Evolutionary conservation across 2,329 filamentous ascomycete species (phyloP).

Genomic region (Triangularia setosa): DNA sequence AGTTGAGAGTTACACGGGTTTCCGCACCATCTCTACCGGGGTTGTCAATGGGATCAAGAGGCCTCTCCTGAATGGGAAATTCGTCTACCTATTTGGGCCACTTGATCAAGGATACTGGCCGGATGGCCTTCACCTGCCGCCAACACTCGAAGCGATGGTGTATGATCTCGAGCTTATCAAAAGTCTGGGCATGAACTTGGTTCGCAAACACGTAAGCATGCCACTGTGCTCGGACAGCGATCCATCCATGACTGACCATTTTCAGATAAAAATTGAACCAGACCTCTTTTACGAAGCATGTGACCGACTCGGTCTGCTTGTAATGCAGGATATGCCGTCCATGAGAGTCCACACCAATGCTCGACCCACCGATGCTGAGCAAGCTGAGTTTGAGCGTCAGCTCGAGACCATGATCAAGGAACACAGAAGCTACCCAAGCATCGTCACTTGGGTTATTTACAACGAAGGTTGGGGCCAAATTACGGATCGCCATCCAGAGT

Average conservation of each 20-base stretch:
- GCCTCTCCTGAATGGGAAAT: slow-evolving; percentile 64
- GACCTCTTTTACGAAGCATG: slow-evolving; percentile 66
- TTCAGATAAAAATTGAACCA: slow-evolving; percentile 61
- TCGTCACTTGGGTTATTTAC: slow-evolving; percentile 65
- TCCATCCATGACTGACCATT: neutral
- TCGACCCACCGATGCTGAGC: slow-evolving; percentile 45
- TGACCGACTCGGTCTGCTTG: slow-evolving; percentile 60
- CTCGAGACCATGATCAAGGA: slow-evolving; percentile 59
- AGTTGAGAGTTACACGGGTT: slow-evolving; percentile 64
- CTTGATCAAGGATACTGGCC: slow-evolving; percentile 71
- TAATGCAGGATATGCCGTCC: slow-evolving; percentile 71
- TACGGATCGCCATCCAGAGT: slow-evolving; percentile 50
- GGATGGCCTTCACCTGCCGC: slow-evolving; percentile 63
- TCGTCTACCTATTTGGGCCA: slow-evolving; percentile 63
- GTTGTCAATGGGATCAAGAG: slow-evolving; percentile 55
- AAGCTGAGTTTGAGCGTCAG: slow-evolving; percentile 62
- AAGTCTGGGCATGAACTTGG: slow-evolving; percentile 63
- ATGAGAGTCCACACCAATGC: slow-evolving; percentile 36
- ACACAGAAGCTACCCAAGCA: slow-evolving; percentile 61
- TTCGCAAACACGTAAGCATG: slow-evolving; percentile 61
- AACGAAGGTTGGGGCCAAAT: slow-evolving; percentile 70
- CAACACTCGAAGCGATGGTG: slow-evolving; percentile 63
- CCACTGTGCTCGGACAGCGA: neutral
- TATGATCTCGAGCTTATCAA: slow-evolving; percentile 64
- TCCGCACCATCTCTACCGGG: slow-evolving; percentile 58